Percentiles rank a stretch among this genome's conserved stretches.
Evolutionary conservation across 2,329 filamentous ascomycete species (phyloP).

Genomic region (Aspergillus sp.): DNA sequence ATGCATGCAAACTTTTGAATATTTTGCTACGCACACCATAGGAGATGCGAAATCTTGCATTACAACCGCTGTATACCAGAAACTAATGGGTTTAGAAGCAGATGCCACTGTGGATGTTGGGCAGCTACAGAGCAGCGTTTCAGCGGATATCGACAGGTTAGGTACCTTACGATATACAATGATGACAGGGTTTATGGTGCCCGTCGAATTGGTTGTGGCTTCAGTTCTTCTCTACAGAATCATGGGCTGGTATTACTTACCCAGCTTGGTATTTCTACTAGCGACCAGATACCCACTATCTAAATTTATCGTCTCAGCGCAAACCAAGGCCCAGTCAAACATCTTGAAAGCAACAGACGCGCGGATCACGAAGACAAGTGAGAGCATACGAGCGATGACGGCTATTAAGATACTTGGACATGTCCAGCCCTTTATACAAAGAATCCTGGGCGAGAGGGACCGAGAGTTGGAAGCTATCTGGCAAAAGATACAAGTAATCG

Average conservation of each 20-base stretch:
- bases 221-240: constrained; percentile 5
- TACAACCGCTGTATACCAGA: constrained; percentile 5
- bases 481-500: constrained; percentile 7
- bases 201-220: constrained; percentile 4
- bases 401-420: constrained; percentile 7
- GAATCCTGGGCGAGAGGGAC: constrained; percentile 3
- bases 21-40: constrained; percentile 8
- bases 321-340: constrained; percentile 5
- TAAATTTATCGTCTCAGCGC: constrained; percentile 5
- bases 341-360: constrained; percentile 5
- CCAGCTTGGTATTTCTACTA: constrained; percentile 6
- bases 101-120: constrained; percentile 3
- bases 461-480: constrained; percentile 7
- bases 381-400: constrained; percentile 6
- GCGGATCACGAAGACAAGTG: constrained; percentile 5
- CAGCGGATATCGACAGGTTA: constrained; percentile 8
- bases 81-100: constrained; percentile 1
- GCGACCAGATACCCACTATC: constrained; percentile 7
- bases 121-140: constrained; percentile 8
- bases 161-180: constrained; percentile 7
- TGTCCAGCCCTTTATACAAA: constrained; percentile 5
- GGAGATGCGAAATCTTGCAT: constrained; percentile 7
- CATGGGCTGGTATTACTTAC: constrained; percentile 9
- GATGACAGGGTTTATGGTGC: constrained; percentile 8
- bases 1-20: constrained; percentile 10